Evolutionary conservation across 2,329 filamentous ascomycete species (phyloP).

Genomic region (Trichophyton schoenleinii): DNA sequence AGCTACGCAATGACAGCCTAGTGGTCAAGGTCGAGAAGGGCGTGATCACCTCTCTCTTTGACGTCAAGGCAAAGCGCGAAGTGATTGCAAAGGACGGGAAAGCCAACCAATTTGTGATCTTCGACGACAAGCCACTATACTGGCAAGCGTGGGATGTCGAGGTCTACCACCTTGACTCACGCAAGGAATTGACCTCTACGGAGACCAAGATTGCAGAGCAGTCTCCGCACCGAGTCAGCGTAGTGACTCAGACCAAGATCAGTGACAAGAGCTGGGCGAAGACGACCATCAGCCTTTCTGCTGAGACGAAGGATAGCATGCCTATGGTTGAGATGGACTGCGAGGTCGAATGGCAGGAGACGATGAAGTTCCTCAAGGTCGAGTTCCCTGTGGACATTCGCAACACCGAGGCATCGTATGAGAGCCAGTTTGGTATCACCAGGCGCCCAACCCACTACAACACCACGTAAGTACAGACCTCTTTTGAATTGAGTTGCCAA

Average conservation of each 20-base stretch:
- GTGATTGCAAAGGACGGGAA: conserved; percentile 59
- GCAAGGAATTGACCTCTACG: conserved; percentile 58
- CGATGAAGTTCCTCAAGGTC: conserved; percentile 96
- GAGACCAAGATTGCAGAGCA: conserved; percentile 59
- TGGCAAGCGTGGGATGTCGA: conserved; percentile 99
- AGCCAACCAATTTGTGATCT: conserved; percentile 84
- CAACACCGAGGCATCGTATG: conserved; percentile 87
- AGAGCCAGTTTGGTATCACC: conserved; percentile 85
- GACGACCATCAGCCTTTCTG: conserved; percentile 69
- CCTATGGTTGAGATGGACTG: conserved; percentile 66
- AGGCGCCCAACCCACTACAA: conserved; percentile 94
- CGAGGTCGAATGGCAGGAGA: conserved; percentile 94
- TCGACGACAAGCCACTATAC: conserved; percentile 92
- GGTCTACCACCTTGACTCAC: conserved; percentile 82
- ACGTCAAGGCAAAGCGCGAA: conserved; percentile 60
- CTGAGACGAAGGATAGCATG: conserved; percentile 51
- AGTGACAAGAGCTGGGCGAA: conserved; percentile 76
- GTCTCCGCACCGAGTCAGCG: conserved; percentile 62
- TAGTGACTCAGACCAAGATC: conserved; percentile 75
- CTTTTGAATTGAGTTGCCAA: neutral
- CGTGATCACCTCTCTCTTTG: conserved; percentile 71
- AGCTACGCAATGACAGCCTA: conserved; percentile 67
- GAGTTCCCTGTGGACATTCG: conserved; percentile 89
- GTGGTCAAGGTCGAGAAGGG: conserved; percentile 61
- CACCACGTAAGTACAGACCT: conserved; percentile 48